Percentiles rank a stretch among this genome's conserved stretches.
phyloP scores from a whole-genome alignment of 2,329 filamentous ascomycete species.

The Sphaceloma murrayae region DNA sequence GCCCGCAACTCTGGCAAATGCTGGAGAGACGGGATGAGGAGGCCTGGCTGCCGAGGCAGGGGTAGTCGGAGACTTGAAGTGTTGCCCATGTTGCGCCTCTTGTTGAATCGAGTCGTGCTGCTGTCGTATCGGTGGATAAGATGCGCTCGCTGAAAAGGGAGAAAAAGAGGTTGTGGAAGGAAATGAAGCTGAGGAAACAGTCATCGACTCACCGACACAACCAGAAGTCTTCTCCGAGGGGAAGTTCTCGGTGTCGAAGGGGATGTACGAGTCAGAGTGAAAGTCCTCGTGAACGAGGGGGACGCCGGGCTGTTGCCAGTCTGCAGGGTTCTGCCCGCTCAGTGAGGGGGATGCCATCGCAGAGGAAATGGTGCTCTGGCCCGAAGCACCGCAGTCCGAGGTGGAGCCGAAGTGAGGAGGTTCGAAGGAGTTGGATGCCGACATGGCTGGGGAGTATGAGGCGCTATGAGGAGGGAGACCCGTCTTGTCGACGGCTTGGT shows the following conservation, averaged over 20 bases:
- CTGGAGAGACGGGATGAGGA: slow-evolving; percentile 19
- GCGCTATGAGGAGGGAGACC: slow-evolving; percentile 30
- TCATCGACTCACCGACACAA: slow-evolving; percentile 41
- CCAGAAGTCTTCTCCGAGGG: slow-evolving; percentile 35
- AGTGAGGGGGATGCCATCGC: slow-evolving; percentile 46
- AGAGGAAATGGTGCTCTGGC: slow-evolving; percentile 40
- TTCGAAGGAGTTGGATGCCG: slow-evolving; percentile 39
- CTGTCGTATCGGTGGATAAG: slow-evolving; percentile 34
- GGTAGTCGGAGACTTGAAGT: slow-evolving; percentile 24
- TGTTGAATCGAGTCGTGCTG: slow-evolving; percentile 18
- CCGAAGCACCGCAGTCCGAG: slow-evolving; percentile 44
- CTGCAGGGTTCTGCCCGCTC: slow-evolving; percentile 52
- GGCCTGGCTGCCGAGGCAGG: slow-evolving; percentile 23
- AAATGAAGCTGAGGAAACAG: slow-evolving; percentile 30
- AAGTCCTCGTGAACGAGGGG: slow-evolving; percentile 52
- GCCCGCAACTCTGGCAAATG: slow-evolving; percentile 22
- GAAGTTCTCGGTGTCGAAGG: slow-evolving; percentile 47
- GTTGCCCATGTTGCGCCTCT: slow-evolving; percentile 12
- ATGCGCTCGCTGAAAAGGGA: slow-evolving; percentile 16
- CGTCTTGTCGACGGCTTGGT: slow-evolving; percentile 25
- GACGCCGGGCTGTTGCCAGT: slow-evolving; percentile 50
- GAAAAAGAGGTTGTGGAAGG: slow-evolving; percentile 22
- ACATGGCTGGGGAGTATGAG: slow-evolving; percentile 36
- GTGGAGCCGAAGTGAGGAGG: slow-evolving; percentile 38
- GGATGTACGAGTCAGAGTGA: slow-evolving; percentile 43